Base-by-base conservation (phyloP, 1,284 basidiomycete species). In the Cryptococcus maquisensis region DNA sequence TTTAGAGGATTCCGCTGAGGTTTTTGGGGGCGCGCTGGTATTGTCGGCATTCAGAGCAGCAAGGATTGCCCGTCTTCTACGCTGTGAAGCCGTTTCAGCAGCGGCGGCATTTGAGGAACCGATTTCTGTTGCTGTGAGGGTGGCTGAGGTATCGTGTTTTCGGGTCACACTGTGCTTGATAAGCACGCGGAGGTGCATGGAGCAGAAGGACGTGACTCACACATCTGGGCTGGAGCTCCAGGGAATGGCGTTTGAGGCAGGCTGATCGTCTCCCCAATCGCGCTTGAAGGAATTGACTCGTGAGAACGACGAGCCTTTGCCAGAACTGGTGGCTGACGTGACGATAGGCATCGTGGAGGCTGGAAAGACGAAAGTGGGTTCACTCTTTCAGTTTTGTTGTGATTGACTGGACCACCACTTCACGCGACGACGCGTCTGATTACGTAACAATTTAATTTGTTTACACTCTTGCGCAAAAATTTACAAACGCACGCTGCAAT, bases 61-160 rank as follows among this genome's bases (percentile, higher is more conserved):
- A 21, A 75, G 55, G 38, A 76, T 73, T 0, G 73, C 74, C 46
- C 64, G 63, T 24, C 73, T 59, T 24, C 74, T 61, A 32, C 68
- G 50, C 12, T 71, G 67, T 1, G 65, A 47, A 16, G 24, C 26
- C 24, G 18, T 44, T 26, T 44, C 43, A 23, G 18, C 23, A 16
- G 9, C 43, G 21, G 43, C 39, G n/a, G 39, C n/a, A 18, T 40
- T 21, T 40, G 39, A 21, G 15, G 21, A 10, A 9, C 4, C 24
- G 16, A 16, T 21, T 9, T 8, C 18, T 21, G 43, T 26, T 20
- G 43, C 23, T 44, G 43, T 26, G 43, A 20, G 10, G 18, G 18
- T 9, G 7, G 23, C 8, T 15, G 43, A 13, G 24, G 24, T 20
- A 51, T 50, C 44, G 37, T 54, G 40, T 50, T 57, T 60, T 24